Base-by-base conservation (phyloP, 768 basidiomycete genomes). In the Suillus placidus region DNA sequence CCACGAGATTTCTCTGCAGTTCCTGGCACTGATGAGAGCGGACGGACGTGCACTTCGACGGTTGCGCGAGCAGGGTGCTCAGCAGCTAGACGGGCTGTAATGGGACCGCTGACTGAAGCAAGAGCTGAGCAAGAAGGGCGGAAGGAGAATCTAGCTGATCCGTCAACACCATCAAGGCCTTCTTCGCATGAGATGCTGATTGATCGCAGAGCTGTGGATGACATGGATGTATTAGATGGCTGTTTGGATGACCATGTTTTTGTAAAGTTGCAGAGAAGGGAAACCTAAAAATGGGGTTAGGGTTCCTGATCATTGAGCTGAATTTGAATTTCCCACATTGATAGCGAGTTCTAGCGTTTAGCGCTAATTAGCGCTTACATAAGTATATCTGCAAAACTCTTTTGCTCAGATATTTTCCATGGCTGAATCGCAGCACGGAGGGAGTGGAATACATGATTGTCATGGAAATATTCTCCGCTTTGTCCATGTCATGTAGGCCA, bases 31-130 rank as follows among this genome's bases (percentile, higher is more conserved):
- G 86, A 83, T 26, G 87, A 83, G 20, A 93, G 79, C 0, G 94
- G 92, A 3, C 92, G 84, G 10, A 93, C 81, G 55, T 80, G 77
- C 49, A 94, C 87, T 71, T 95, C 94, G 68, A 95, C 84, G 0
- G 91, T 87, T 0, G 92, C 87, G 63, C 87, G 85, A 13, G 88
- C 88, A 12, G 93, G 85, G 37, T 86, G 83, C 78, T 95, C 94
- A 9, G 84, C 76, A 4, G 87, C 84, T 9, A 88, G 80, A 20
- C 92, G 83, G 58, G 89, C 89, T 68, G 94, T 88, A 54, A 94
- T 88, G 23, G 94, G 94, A 0, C 94, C 93, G 16, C 91, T 92
- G 42, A 93, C 74, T 6, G 93, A 93, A 9, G 89, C 87, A 23
- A 93, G 75, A 4, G 87, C 90, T 74, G 70, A 64, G 60, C 55